phyloP scores from a whole-genome alignment of 495 filamentous ascomycete genomes.

The Articulospora tetracladia region DNA sequence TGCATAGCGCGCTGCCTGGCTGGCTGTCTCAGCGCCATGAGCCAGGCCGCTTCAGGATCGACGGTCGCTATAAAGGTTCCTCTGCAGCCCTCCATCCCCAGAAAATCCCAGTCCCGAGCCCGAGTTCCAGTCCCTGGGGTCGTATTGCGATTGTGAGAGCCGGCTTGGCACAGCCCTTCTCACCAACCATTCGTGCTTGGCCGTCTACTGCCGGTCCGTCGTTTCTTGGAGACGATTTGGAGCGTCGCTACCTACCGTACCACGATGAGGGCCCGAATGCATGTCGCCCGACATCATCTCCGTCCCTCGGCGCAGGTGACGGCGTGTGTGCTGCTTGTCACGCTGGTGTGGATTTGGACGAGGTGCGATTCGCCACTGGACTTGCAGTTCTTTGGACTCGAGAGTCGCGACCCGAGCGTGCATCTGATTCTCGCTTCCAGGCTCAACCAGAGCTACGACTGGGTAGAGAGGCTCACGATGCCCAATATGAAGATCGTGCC shows the following conservation, averaged over 20 bases:
- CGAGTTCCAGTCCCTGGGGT: neutral
- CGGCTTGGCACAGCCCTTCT: neutral
- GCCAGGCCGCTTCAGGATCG: neutral
- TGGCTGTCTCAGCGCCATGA: neutral
- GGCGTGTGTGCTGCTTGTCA: neutral
- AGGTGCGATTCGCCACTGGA: neutral
- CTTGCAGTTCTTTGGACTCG: neutral
- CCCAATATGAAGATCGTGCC: constrained; percentile 50
- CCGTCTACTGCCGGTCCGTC: too few relatives aligned
- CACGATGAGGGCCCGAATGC: neutral
- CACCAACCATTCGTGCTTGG: neutral
- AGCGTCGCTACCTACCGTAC: too few relatives aligned
- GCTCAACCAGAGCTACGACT: constrained; percentile 33
- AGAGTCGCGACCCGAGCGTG: neutral
- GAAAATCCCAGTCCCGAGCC: neutral
- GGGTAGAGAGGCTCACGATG: constrained; percentile 47
- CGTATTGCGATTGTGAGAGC: neutral
- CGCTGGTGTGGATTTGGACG: neutral
- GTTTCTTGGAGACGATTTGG: too few relatives aligned
- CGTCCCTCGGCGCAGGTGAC: neutral
- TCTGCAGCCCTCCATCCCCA: neutral
- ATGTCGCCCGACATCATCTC: neutral
- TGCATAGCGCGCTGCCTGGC: neutral
- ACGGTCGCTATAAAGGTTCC: neutral
- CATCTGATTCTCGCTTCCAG: neutral